A percentile compares a stretch with the other conserved stretches of the same genome.
Evolutionary conservation across 495 filamentous ascomycete species (phyloP).

Genomic region (Neurospora africana): DNA sequence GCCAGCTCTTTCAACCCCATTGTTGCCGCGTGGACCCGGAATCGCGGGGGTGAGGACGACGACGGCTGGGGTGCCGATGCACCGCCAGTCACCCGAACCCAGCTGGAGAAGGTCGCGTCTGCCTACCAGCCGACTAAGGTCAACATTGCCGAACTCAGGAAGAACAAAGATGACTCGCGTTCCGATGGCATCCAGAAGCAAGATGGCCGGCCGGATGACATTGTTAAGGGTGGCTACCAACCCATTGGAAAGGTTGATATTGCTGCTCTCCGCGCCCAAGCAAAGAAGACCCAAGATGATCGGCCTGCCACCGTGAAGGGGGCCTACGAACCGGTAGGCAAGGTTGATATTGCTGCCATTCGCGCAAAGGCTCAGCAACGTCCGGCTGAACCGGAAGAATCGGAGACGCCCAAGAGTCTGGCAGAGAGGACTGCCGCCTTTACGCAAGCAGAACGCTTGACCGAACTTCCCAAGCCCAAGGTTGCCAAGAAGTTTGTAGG

Average conservation of each 20-base stretch:
- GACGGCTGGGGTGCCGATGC: constrained; percentile 98
- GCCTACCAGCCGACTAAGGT: constrained; percentile 93
- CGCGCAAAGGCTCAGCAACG: constrained; percentile 61
- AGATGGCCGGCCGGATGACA: constrained; percentile 40
- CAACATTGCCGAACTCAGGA: constrained; percentile 68
- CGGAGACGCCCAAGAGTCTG: constrained; percentile 43
- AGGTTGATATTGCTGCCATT: constrained; percentile 92
- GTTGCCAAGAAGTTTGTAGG: constrained; percentile 77
- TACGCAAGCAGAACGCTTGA: constrained; percentile 64
- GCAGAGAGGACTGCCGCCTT: constrained; percentile 60
- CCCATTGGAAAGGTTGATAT: constrained; percentile 96
- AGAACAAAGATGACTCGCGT: constrained; percentile 52
- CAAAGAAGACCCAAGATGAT: constrained; percentile 60
- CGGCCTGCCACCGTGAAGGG: constrained; percentile 78
- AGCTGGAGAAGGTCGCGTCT: constrained; percentile 85
- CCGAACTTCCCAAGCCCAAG: constrained; percentile 85
- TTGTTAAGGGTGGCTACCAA: constrained; percentile 87
- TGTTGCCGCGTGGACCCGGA: constrained; percentile 39
- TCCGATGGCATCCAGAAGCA: constrained; percentile 30
- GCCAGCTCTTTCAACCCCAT: constrained; percentile 57
- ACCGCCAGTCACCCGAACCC: constrained; percentile 70
- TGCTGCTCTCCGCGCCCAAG: constrained; percentile 71
- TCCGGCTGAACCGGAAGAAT: constrained; percentile 37
- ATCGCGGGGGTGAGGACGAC: constrained; percentile 34
- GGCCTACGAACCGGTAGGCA: constrained; percentile 83